These are phyloP conservation scores for Uronychia setigera DNA, from an alignment of 73 alveolate genomes.

Conservation along the genomic window DNA sequence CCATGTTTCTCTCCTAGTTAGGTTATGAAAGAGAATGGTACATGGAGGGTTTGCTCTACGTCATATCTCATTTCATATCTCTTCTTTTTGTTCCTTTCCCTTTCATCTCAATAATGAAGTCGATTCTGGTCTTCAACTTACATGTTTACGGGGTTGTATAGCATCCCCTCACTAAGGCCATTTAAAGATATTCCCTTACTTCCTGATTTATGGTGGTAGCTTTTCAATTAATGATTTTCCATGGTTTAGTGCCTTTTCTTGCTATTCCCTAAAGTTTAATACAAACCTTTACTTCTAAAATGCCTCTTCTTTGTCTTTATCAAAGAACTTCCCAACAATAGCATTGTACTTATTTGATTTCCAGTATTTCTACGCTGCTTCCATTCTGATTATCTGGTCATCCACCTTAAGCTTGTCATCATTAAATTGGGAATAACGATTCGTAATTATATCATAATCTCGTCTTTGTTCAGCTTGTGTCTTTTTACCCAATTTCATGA, in stretches of 20 bases:
- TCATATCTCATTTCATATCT: constrained; percentile 84
- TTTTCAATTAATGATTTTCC: constrained; percentile 80
- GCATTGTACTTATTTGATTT: constrained; percentile 86
- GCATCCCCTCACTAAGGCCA: constrained; percentile 68
- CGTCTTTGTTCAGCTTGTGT: constrained; percentile 58
- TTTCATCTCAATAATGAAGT: constrained; percentile 73
- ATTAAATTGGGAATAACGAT: constrained; percentile 75
- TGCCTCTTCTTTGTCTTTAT: constrained; percentile 84
- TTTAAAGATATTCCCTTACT: not conserved
- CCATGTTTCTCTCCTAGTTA: constrained; percentile 17
- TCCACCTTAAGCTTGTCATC: constrained; percentile 84
- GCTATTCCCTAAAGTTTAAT: not conserved
- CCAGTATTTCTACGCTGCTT: constrained; percentile 92
- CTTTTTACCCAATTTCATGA: constrained; percentile 42
- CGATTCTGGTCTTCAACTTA: constrained; percentile 80
- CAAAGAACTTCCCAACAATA: constrained; percentile 72
- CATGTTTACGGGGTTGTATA: constrained; percentile 84
- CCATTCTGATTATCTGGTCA: constrained; percentile 72
- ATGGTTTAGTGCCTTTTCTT: constrained; percentile 71
- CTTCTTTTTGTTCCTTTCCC: constrained; percentile 81
- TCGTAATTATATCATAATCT: constrained; percentile 88
- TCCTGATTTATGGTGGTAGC: constrained; percentile 67
- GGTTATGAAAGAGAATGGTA: constrained; percentile 13
- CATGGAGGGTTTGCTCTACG: constrained; percentile 53
- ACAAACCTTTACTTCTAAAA: constrained; percentile 27